Conservation (phyloP, 805 yeast species). For the Candida golubevii region DNA sequence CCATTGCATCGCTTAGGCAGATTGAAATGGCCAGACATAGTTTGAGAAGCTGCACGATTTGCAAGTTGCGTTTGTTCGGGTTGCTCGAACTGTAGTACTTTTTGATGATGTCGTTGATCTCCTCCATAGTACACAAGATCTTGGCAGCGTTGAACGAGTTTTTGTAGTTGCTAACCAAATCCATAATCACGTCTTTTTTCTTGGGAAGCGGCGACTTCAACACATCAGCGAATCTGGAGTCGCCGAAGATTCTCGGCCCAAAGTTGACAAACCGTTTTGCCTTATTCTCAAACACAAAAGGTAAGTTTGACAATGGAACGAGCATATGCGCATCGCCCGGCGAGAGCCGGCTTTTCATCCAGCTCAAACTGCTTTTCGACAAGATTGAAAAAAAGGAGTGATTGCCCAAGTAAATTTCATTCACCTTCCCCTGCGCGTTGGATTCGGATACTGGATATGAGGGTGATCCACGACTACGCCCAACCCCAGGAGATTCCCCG, state of each 20-base stretch:
- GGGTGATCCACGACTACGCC: neutral
- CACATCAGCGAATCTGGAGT: slow-evolving; percentile 15
- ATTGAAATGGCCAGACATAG: slow-evolving; percentile 7
- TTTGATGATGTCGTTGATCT: neutral
- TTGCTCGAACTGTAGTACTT: slow-evolving; percentile 6
- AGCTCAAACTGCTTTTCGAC: slow-evolving; percentile 30
- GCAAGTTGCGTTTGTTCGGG: slow-evolving; percentile 1
- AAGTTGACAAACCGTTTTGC: slow-evolving; percentile 16
- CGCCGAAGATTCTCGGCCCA: slow-evolving; percentile 27
- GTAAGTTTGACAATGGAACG: slow-evolving; percentile 28
- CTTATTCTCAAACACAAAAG: slow-evolving; percentile 20
- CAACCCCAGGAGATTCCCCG: neutral
- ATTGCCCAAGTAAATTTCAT: slow-evolving; percentile 28
- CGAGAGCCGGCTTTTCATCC: slow-evolving; percentile 27
- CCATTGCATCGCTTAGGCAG: slow-evolving; percentile 8
- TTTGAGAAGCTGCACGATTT: slow-evolving; percentile 6
- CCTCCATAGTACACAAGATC: slow-evolving; percentile 1
- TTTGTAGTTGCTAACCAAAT: slow-evolving; percentile 2
- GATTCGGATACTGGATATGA: neutral
- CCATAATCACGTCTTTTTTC: slow-evolving; percentile 10
- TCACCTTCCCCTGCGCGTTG: neutral
- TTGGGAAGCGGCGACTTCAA: slow-evolving; percentile 24
- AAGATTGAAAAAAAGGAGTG: slow-evolving; percentile 35
- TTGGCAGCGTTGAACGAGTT: slow-evolving; percentile 3
- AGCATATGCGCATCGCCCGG: slow-evolving; percentile 18